phyloP scores from a whole-genome alignment of 2,329 filamentous ascomycete genomes.

The Aspergillus floridensis region DNA sequence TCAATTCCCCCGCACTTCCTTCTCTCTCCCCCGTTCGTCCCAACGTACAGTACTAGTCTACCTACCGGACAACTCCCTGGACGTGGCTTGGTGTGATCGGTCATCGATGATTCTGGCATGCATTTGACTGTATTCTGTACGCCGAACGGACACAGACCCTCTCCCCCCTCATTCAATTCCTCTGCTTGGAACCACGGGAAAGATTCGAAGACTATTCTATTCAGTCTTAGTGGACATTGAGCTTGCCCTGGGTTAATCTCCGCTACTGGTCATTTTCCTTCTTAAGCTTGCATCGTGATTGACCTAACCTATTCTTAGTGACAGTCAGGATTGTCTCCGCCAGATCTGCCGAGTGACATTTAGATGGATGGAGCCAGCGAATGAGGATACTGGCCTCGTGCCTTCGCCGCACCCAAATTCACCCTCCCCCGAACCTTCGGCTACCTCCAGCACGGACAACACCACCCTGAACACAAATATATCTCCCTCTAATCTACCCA shows the following conservation, averaged over 20 bases:
- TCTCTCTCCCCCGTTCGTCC: not conserved
- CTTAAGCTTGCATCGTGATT: constrained; percentile 15
- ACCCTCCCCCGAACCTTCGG: constrained; percentile 18
- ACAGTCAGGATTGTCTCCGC: constrained; percentile 9
- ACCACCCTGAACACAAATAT: constrained; percentile 12
- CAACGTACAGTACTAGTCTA: not conserved
- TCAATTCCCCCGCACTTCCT: not conserved
- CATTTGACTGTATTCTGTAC: not conserved
- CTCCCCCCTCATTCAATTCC: not conserved
- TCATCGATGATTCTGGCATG: not conserved
- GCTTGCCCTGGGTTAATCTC: constrained; percentile 9
- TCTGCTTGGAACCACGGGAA: constrained; percentile 4
- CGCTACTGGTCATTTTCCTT: constrained; percentile 12
- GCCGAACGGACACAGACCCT: not conserved
- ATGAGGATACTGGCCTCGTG: constrained; percentile 37
- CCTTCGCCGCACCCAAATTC: constrained; percentile 27
- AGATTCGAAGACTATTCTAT: constrained; percentile 9
- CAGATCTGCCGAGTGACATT: constrained; percentile 18
- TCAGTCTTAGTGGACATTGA: not conserved
- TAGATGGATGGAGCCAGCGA: constrained; percentile 44
- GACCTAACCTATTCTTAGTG: constrained; percentile 16
- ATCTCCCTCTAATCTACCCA: constrained; percentile 6
- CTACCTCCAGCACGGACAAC: constrained; percentile 9
- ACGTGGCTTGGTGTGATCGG: not conserved
- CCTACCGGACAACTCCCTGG: not conserved